Evolutionary conservation across 768 basidiomycete species (phyloP).

Genomic region (Thelephora ganbajun): DNA sequence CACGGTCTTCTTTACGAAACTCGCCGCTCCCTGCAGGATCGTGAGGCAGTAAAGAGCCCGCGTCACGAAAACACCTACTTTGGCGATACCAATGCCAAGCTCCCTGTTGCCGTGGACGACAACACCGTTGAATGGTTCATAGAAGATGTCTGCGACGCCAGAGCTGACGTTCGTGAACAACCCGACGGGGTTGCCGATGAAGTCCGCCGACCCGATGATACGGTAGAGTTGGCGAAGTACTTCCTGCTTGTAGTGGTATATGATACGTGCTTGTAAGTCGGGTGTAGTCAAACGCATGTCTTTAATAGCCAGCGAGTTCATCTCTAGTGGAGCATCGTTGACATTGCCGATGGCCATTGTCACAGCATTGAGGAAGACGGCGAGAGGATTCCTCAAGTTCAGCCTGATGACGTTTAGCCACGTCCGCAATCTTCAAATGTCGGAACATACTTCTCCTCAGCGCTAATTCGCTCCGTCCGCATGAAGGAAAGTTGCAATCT

Average conservation of each 20-base stretch:
- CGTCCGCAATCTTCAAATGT: background rate
- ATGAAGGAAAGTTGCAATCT: conserved; percentile 90
- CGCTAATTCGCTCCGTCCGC: conserved; percentile 87
- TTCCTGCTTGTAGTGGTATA: conserved; percentile 89
- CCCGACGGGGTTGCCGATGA: conserved; percentile 91
- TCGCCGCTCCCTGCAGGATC: conserved; percentile 72
- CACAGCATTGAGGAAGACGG: conserved; percentile 85
- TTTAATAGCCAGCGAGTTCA: conserved; percentile 89
- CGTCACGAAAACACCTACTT: conserved; percentile 30
- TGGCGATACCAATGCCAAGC: conserved; percentile 86
- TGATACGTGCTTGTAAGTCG: conserved; percentile 71
- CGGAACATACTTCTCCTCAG: conserved; percentile 72
- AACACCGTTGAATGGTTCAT: conserved; percentile 93
- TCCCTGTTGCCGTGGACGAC: conserved; percentile 95
- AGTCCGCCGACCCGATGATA: conserved; percentile 95
- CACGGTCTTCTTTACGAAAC: conserved; percentile 97
- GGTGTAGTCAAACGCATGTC: conserved; percentile 84
- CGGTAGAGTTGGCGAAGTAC: conserved; percentile 89
- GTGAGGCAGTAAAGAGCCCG: conserved; percentile 6
- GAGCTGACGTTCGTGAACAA: conserved; percentile 97
- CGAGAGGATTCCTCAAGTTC: conserved; percentile 78
- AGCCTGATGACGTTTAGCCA: conserved; percentile 27
- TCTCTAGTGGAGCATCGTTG: conserved; percentile 86
- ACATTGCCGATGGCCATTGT: conserved; percentile 97
- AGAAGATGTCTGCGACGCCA: conserved; percentile 96